A percentile compares a stretch with the other conserved stretches of the same genome.
Evolutionary conservation across 495 filamentous ascomycete species (phyloP).

Genomic region (Penicillium paxilli): DNA sequence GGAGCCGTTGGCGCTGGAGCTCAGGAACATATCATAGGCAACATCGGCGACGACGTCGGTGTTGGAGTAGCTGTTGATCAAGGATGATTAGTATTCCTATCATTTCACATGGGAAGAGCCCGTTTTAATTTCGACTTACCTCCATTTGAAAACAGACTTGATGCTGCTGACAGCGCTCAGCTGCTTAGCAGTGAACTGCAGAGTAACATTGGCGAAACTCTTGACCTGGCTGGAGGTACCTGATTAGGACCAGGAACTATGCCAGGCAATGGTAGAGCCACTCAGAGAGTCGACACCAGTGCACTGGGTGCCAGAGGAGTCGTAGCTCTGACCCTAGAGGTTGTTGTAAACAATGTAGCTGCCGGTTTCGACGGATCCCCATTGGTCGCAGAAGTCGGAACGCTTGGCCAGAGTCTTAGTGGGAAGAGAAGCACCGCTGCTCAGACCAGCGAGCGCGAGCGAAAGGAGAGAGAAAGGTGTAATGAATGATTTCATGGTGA

Average conservation of each 20-base stretch:
- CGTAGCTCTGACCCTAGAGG: conserved; percentile 47
- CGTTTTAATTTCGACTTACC: conserved; percentile 28
- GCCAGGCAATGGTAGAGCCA: conserved; percentile 52
- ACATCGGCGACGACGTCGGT: conserved; percentile 59
- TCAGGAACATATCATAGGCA: conserved; percentile 65
- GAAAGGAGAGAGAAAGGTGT: conserved; percentile 23
- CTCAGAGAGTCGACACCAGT: conserved; percentile 49
- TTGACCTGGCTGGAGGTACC: conserved; percentile 55
- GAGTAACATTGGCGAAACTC: conserved; percentile 57
- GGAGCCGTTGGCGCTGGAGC: conserved; percentile 40
- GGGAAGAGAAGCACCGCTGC: conserved; percentile 33
- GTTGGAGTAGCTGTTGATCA: conserved; percentile 54
- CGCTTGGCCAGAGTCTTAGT: conserved; percentile 38
- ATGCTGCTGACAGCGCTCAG: conserved; percentile 53
- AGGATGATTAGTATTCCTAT: neutral
- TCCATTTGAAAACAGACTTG: conserved; percentile 55
- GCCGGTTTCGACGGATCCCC: conserved; percentile 41
- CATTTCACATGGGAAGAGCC: neutral
- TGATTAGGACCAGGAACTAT: conserved; percentile 58
- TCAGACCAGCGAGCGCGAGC: conserved; percentile 31
- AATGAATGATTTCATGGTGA: conserved; percentile 38
- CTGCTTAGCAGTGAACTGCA: conserved; percentile 42
- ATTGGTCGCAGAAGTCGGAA: conserved; percentile 53
- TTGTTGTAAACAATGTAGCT: conserved; percentile 57
- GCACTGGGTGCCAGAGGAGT: conserved; percentile 57